These are phyloP conservation scores for Medicago ruthenica DNA, from an alignment of 306 rosid genomes.

Conservation along the genomic window DNA sequence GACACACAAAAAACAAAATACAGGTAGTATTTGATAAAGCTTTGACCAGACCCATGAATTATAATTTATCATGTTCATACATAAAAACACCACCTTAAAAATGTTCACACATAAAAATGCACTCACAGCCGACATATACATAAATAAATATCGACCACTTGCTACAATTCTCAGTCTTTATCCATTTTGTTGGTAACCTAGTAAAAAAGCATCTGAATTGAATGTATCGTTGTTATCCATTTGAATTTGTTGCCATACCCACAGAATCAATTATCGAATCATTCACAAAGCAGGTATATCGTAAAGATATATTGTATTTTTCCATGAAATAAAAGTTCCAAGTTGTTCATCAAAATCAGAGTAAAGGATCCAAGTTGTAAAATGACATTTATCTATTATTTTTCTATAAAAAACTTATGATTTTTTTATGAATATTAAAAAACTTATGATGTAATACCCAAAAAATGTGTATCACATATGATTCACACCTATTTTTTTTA, in stretches of 20 bases:
- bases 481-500: too few species aligned
- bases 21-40: background rate
- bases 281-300: background rate
- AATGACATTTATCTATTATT: background rate
- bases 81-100: background rate
- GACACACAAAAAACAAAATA: constrained; percentile 14
- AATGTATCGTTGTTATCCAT: constrained; percentile 35
- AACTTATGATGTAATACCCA: background rate
- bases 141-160: background rate
- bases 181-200: constrained; percentile 50
- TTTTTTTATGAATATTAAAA: too few species aligned
- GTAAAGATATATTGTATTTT: too few species aligned
- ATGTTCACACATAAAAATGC: background rate
- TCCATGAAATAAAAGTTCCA: background rate
- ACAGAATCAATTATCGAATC: background rate
- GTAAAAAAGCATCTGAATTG: constrained; percentile 20
- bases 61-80: background rate
- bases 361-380: background rate
- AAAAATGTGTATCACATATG: background rate
- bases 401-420: background rate
- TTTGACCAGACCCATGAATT: constrained; percentile 34
- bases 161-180: constrained; percentile 11
- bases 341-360: background rate
- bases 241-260: constrained; percentile 5
- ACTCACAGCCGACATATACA: constrained; percentile 1